Base-by-base conservation (phyloP, 2,329 filamentous ascomycete genomes). In the Penicillium sclerotiorum region DNA sequence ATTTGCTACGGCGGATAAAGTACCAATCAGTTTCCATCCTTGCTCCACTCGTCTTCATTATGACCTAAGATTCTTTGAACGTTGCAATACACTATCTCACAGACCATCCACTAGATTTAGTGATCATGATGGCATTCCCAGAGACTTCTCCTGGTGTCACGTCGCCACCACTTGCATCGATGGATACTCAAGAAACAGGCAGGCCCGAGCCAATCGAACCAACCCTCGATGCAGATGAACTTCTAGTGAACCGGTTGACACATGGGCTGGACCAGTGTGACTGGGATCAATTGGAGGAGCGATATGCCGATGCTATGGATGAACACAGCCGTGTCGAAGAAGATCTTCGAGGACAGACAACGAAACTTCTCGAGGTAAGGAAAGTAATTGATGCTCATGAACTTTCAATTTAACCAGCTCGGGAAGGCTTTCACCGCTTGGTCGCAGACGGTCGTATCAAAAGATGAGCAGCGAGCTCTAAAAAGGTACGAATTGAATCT, bases 391-490 rank as follows among this genome's bases (percentile, higher is more conserved):
- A 27, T 1, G 4, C n/a, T 28, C 21, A 27, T 2, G 20, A 11
- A 18, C 8, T 8, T 13, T 1, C 11, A 39, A 30, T 38, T 15
- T 51, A 41, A 51, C 9, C 8, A 17, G 5, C 4, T 6, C 7
- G 15, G 5, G 11, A 25, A 95, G 90, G 88, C 88, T 66, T 95
- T 95, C 68, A 80, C 80, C 50, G 74, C 85, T 28, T 96, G 92
- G 91, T 88, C 89, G 20, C 79, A 86, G 17, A 83, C 88, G 11
- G 87, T 88, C 1, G 80, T 85, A 25, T 73, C 78, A 9, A 85
- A 89, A 53, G 92, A 96, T 68, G 85, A 88, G 47, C 85, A 87
- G 51, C 82, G 92, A 48, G 88, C 89, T 20, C 79, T 84, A 55
- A 93, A 93, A 70, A 84, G 91, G 87, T 87, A 69, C 47, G 72